Evolutionary conservation across 2,329 filamentous ascomycete species (phyloP).

Genomic region (Cadophora sp.): DNA sequence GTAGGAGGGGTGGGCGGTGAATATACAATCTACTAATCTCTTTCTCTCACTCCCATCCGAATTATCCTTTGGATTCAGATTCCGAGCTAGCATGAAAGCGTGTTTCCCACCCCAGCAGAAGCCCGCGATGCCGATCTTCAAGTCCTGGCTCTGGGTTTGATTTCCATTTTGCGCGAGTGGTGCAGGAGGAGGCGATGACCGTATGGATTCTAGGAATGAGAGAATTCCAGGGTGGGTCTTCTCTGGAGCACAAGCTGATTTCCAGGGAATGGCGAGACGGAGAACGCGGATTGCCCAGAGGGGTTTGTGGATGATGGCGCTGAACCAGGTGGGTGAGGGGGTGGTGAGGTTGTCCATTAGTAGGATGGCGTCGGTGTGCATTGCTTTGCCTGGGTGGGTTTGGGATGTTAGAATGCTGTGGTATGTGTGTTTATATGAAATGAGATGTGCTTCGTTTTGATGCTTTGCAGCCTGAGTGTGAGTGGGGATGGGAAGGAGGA

Average conservation of each 20-base stretch:
- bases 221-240: slow-evolving; percentile 44
- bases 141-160: too few species aligned
- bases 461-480: too few species aligned
- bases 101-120: slow-evolving; percentile 71
- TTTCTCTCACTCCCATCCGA: slow-evolving; percentile 21
- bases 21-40: slow-evolving; percentile 56
- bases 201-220: slow-evolving; percentile 48
- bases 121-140: slow-evolving; percentile 59
- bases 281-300: slow-evolving; percentile 54
- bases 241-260: slow-evolving; percentile 20
- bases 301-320: slow-evolving; percentile 36
- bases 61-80: slow-evolving; percentile 38
- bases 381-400: slow-evolving; percentile 6
- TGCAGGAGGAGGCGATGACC: slow-evolving; percentile 33
- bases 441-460: too few species aligned
- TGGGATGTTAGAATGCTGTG: neutral
- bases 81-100: slow-evolving; percentile 54
- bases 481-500: too few species aligned
- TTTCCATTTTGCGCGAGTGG: slow-evolving; percentile 36
- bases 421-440: too few species aligned
- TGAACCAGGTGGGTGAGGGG: slow-evolving; percentile 28
- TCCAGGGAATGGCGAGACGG: slow-evolving; percentile 33
- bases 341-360: slow-evolving; percentile 32
- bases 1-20: slow-evolving; percentile 59
- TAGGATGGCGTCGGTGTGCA: slow-evolving; percentile 23